These are phyloP conservation scores for Phytophthora kernoviae DNA, from an alignment of 352 stramenopile species.

Conservation along the genomic window DNA sequence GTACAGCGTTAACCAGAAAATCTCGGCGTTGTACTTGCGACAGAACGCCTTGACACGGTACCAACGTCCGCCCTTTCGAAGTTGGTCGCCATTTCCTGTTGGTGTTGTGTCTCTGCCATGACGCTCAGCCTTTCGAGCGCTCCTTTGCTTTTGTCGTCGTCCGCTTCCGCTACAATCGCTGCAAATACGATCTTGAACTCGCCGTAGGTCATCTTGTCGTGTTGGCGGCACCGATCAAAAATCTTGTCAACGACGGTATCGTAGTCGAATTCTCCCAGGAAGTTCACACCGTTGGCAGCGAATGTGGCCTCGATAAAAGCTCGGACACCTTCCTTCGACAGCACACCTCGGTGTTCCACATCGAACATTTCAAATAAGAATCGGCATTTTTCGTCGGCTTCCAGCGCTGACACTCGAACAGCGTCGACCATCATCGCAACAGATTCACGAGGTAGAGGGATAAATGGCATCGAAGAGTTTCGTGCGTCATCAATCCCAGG, in stretches of 20 bases:
- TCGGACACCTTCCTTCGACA: slow-evolving; percentile 52
- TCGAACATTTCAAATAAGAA: slow-evolving; percentile 79
- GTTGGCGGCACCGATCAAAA: slow-evolving; percentile 44
- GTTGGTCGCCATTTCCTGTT: slow-evolving; percentile 13
- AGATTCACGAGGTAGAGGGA: slow-evolving; percentile 57
- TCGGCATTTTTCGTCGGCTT: slow-evolving; percentile 57
- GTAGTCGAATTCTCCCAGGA: slow-evolving; percentile 56
- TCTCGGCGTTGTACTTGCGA: slow-evolving; percentile 53
- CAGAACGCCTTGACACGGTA: slow-evolving; percentile 40
- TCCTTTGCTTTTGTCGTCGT: slow-evolving; percentile 25
- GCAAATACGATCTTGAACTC: slow-evolving; percentile 59
- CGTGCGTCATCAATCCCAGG: slow-evolving; percentile 4
- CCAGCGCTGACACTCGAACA: slow-evolving; percentile 50
- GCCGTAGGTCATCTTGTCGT: slow-evolving; percentile 55
- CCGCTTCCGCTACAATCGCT: slow-evolving; percentile 30
- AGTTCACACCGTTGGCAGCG: slow-evolving; percentile 55
- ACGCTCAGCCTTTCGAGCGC: slow-evolving; percentile 13
- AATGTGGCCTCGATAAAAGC: slow-evolving; percentile 71
- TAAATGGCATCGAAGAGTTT: slow-evolving; percentile 28
- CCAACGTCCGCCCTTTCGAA: slow-evolving; percentile 23
- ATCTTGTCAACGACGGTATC: slow-evolving; percentile 54
- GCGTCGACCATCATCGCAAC: slow-evolving; percentile 62
- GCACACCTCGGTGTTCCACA: slow-evolving; percentile 42
- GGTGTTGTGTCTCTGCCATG: slow-evolving; percentile 3
- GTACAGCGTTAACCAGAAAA: slow-evolving; percentile 58